phyloP scores from a whole-genome alignment of 1,139 yeast genomes.

The Magnusiomyces paraingens region DNA sequence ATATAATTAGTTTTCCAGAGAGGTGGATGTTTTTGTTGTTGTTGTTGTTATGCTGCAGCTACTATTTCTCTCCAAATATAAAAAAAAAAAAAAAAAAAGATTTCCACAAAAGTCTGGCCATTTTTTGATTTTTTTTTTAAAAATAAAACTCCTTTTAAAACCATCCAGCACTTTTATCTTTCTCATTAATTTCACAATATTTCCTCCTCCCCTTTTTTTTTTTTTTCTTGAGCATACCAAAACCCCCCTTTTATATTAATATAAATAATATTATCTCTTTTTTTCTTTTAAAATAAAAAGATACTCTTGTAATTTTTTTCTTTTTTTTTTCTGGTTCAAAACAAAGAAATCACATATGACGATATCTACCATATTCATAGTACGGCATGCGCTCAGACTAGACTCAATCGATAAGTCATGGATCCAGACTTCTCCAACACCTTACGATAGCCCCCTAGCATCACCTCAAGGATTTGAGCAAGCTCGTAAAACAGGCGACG shows the following conservation, averaged over 20 bases:
- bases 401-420: slow-evolving; percentile 31
- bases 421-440: slow-evolving; percentile 31
- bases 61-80: no score
- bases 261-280: neutral
- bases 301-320: no score
- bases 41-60: no score
- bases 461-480: slow-evolving; percentile 27
- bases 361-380: slow-evolving; percentile 25
- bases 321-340: no score
- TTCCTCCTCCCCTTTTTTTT: no score
- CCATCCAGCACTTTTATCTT: no score
- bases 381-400: slow-evolving; percentile 33
- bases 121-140: neutral
- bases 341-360: slow-evolving; percentile 1
- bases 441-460: slow-evolving; percentile 36
- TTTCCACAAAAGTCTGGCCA: neutral
- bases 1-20: no score
- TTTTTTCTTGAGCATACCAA: neutral
- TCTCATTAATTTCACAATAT: no score
- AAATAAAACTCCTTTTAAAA: no score
- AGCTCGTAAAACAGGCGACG: slow-evolving; percentile 22
- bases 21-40: no score
- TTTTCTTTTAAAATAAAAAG: neutral
- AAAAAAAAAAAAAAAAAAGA: neutral
- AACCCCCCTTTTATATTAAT: neutral